Base-by-base conservation (phyloP, 2,329 filamentous ascomycete species). In the Fusarium sp. region DNA sequence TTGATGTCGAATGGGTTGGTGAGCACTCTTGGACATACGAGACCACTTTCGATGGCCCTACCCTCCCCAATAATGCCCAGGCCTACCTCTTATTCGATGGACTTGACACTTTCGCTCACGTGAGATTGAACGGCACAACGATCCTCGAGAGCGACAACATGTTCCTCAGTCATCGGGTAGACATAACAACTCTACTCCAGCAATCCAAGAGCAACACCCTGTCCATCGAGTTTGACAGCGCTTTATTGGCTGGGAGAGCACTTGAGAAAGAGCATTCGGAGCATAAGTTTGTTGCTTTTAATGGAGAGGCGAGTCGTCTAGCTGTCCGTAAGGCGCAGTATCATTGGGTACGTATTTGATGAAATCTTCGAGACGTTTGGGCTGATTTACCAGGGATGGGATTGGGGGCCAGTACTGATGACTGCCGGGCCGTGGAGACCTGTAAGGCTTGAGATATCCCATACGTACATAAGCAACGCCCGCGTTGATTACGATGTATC, bases 401-500 rank as follows among this genome's bases (percentile, higher is more conserved):
- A 92, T 73, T 91, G 89, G 90, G 90, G 90, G 0, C 89, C 90
- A 2, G 83, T 90, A 9, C 72, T 91, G 54, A 84, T 89, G 77
- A 89, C 88, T 1, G 85, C 84, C 11, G 90, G 89, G 0, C 87
- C 89, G 5, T 94, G 92, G 91, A 86, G 87, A 66, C 86, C 89
- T 4, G 84, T 94, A 3, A 84, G 84, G 15, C 78, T 94, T 3
- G 91, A 94, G 76, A 8, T 34, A 84, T 85, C 91, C 64, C 77
- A 81, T 43, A 82, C 84, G 11, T 82, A 86, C 18, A 79, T 94
- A 8, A 82, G 86, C 0, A 88, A 93, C 70, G 78, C 93, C 6
- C 85, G 85, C 67, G 77, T 66, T 1, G 30, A 67, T 11, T 67
- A 67, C 13, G 25, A 58, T 8, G 20, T 63, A 5, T 45, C 47